Evolutionary conservation across 208 protist genomes (phyloP), one percentile per base, ranked within the genome.

Genomic region (Crithidia expoeki): DNA sequence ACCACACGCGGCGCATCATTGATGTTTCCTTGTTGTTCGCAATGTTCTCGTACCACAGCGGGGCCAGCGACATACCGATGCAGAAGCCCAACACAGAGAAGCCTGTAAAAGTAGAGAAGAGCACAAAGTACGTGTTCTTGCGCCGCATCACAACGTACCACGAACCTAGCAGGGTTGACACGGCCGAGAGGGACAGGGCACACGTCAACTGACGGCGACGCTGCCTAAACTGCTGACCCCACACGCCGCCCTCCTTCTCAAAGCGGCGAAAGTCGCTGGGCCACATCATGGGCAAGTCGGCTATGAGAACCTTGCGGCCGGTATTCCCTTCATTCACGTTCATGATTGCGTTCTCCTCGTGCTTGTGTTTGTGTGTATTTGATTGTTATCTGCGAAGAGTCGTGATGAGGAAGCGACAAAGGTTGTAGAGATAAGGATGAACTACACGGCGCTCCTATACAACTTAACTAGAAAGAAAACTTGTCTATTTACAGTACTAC

Each of bases 1-100:
- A 97, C 93, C 93, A 97, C 57, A 95, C 85, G 3, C 93, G 85
- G 9, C 93, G 93, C 89, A 97, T 95, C 89, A 97, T 95, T 25
- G 83, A 84, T 28, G 89, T 94, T 75, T 97, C 93, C 63, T 83
- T 83, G 79, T 95, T 97, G 78, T 68, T 92, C 63, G 84, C 86
- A 4, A 95, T 67, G 70, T 94, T 95, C 55, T 83, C 72, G 70
- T 84, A 97, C 68, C 78, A 76, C 19, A 93, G 55, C 47, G 80
- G 88, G 2, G 88, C 81, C 33, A 94, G 67, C 25, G 83, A 68
- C 64, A 84, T 84, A 36, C 93, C 93, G 33, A 91, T 57, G 68
- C 85, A 94, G 69, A 93, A 93, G 44, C 93, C 93, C 11, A 95
- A 76, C 38, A 92, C 84, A 0, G 85, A 80, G 72, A 94, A 95